phyloP scores from a whole-genome alignment of 2,329 filamentous ascomycete genomes.

The Talaromyces amestolkiae region DNA sequence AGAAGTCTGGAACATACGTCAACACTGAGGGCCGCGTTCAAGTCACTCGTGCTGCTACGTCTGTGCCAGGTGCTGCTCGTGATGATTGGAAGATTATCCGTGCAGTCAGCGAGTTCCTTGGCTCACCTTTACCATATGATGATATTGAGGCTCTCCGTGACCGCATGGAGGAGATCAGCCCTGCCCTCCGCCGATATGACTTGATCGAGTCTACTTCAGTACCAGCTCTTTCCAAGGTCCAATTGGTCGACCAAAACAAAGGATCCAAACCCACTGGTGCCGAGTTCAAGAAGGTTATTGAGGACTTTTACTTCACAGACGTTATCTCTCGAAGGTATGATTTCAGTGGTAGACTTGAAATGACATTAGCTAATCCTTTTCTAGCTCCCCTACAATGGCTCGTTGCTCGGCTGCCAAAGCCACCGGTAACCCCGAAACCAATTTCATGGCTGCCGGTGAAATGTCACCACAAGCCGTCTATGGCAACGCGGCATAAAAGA shows the following conservation, averaged over 20 bases:
- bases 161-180: constrained; percentile 92
- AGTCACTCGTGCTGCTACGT: constrained; percentile 85
- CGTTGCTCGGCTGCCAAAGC: constrained; percentile 93
- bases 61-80: constrained; percentile 81
- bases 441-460: constrained; percentile 71
- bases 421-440: constrained; percentile 71
- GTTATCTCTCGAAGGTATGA: constrained; percentile 88
- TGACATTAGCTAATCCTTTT: background rate
- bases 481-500: constrained; percentile 29
- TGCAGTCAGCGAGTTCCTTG: constrained; percentile 86
- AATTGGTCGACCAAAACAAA: constrained; percentile 96
- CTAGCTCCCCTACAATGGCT: constrained; percentile 94
- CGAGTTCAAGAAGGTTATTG: constrained; percentile 78
- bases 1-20: constrained; percentile 93
- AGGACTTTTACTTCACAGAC: constrained; percentile 99
- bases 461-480: constrained; percentile 42
- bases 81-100: constrained; percentile 99
- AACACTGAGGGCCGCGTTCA: constrained; percentile 98
- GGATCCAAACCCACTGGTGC: constrained; percentile 69
- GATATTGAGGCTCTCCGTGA: constrained; percentile 85
- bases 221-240: constrained; percentile 78
- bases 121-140: constrained; percentile 83
- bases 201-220: constrained; percentile 79
- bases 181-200: constrained; percentile 84
- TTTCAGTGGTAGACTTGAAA: background rate